Percentiles rank a stretch among this genome's conserved stretches.
These are phyloP conservation scores for Rhododendron griersonianum DNA, from an alignment of 148 eudicot genomes.

Conservation along the genomic window DNA sequence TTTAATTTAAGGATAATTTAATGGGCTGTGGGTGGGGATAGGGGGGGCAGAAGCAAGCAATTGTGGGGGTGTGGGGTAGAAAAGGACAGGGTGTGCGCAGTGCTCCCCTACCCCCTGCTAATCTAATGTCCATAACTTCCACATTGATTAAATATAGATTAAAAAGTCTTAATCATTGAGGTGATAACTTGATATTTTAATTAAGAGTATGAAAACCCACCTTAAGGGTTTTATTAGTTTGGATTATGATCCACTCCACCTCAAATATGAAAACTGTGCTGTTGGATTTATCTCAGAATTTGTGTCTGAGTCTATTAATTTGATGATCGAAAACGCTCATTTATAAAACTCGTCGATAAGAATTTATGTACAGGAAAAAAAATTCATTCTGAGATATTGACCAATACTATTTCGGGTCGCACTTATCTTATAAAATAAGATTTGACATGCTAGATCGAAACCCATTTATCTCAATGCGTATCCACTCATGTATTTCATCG, in stretches of 20 bases:
- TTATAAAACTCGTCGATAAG: not conserved
- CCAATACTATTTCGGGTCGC: not conserved
- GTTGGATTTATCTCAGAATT: not conserved
- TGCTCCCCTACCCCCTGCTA: not conserved
- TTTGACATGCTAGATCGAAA: not conserved
- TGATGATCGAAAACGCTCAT: not conserved
- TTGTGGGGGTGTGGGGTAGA: not conserved
- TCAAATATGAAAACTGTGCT: not conserved
- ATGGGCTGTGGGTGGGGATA: not conserved
- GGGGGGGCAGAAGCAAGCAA: not conserved
- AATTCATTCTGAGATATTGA: not conserved
- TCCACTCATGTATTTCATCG: not conserved
- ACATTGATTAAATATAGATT: not conserved
- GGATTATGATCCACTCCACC: not conserved
- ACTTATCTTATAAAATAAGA: not conserved
- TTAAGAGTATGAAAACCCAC: not conserved
- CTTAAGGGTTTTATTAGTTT: not conserved
- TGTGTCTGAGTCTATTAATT: not conserved
- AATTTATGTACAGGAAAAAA: not conserved
- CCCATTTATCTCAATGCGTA: not conserved
- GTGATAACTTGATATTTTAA: not conserved
- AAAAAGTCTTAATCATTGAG: not conserved
- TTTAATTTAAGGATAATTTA: not conserved
- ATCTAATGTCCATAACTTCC: too few species aligned
- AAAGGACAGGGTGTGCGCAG: constrained; percentile 2